Base-by-base conservation (phyloP, 345 rosid species). In the Euclidium syriacum region DNA sequence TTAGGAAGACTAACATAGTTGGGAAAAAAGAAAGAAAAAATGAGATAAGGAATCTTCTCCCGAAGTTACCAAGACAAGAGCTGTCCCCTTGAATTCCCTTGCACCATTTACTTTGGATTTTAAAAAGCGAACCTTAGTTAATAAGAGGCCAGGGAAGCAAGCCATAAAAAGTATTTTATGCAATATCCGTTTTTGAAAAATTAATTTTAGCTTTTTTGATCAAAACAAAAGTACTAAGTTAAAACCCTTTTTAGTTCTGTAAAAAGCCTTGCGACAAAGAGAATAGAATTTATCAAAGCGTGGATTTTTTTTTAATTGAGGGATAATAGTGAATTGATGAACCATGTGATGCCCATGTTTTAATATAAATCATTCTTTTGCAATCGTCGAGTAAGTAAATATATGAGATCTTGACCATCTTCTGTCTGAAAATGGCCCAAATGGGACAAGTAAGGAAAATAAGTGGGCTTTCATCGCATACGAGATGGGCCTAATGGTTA, bases 341-440 rank as follows among this genome's bases (percentile, higher is more conserved):
- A 17, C 52, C 72, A 67, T 67, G 66, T 67, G 72, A 58, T 50
- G 65, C 29, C 59, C 72, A 58, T 58, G 51, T 46, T 63, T 50
- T 50, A 20, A 38, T 60, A 1, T 14, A 36, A 11, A 10, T 30
- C 14, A 36, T 10, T 34, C 14, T 4, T 19, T 20, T n/a, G n/a
- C 20, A 19, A 53, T 20, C 6, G 6, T 12, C 30, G 43, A 20
- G 19, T 35, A 20, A 9, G 0, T 34, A n/a, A n/a, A n/a, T n/a
- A n/a, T n/a, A n/a, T 6, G 43, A 27, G 29, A 50, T 50, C 10
- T 41, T 22, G 14, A 14, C 41, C 60, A 29, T 14, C 15, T 1
- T n/a, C 27, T 27, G 34, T 39, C 62, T 18, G 27, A 20, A n/a
- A n/a, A 30, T 29, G 5, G 25, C 10, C 23, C 6, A 35, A 18